Base-by-base conservation (phyloP, 2,329 filamentous ascomycete genomes). In the Microcyclosporella mali region DNA sequence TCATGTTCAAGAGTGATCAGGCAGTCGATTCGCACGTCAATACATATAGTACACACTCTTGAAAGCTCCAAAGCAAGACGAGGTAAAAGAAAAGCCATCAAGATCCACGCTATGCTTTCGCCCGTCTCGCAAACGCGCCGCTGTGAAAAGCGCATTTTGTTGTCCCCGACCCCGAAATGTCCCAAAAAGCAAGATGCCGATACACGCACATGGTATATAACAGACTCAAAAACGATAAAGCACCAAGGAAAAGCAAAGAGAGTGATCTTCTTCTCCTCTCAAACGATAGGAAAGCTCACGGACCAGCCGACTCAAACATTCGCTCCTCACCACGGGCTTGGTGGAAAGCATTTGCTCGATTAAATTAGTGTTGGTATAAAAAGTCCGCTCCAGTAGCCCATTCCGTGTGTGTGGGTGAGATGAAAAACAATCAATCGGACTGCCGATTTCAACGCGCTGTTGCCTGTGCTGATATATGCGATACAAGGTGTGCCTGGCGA, bases 171-270 rank as follows among this genome's bases (percentile, higher is more conserved):
- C 16, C 10, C 12, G n/a, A n/a, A n/a, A n/a, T n/a, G n/a, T 31
- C 33, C 18, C 29, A 40, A 33, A 34, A 27, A 31, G 31, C 31
- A 34, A 34, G 31, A 51, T 52, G 49, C 49, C 42, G 49, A 47
- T 52, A 49, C 47, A 52, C 46, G 49, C 47, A 54, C 51, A 54
- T 54, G 51, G 51, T 54, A 54, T 54, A 49, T 45, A 47, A 48
- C 48, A 43, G 30, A 37, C 12, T 27, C 37, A 47, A 37, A 37
- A 37, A 37, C 15, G 12, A 34, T 10, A 27, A 43, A 37, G 37
- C 25, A 25, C 14, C 19, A 42, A 49, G 37, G 49, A 46, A 35
- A 16, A 32, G 25, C 17, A 33, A 40, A 15, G 33, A 14, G 27
- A 27, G 16, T 19, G 12, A 6, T 37, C 8, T 16, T 15, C 35